A percentile compares a stretch with the other conserved stretches of the same genome.
These are phyloP conservation scores for Metarhizium guizhouense DNA, from an alignment of 2,329 filamentous ascomycete species.

Conservation along the genomic window DNA sequence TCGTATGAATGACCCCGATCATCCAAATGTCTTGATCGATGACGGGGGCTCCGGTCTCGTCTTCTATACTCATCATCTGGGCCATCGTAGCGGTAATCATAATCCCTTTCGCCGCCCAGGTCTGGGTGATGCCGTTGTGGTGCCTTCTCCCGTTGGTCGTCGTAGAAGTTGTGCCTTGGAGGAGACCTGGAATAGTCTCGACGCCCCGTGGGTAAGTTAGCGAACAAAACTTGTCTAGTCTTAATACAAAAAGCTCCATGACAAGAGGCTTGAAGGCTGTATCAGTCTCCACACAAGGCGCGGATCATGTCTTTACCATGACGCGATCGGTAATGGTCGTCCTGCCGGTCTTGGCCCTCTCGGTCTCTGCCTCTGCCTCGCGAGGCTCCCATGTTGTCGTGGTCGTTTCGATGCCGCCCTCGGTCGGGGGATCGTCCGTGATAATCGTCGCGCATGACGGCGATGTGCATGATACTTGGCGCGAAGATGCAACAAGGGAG, in stretches of 20 bases:
- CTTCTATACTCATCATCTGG: constrained; percentile 18
- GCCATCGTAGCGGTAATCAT: constrained; percentile 16
- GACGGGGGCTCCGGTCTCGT: constrained; percentile 13
- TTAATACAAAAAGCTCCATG: neutral
- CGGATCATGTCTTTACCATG: constrained; percentile 39
- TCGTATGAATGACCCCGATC: constrained; percentile 21
- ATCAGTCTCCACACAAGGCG: constrained; percentile 17
- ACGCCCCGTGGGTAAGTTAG: constrained; percentile 37
- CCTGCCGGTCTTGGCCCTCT: constrained; percentile 18
- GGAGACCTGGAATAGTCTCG: constrained; percentile 36
- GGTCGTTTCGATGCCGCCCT: constrained; percentile 11
- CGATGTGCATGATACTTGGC: neutral
- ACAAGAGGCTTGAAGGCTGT: constrained; percentile 5
- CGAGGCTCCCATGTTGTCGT: constrained; percentile 5
- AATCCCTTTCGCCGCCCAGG: constrained; percentile 15
- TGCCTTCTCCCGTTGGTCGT: constrained; percentile 22
- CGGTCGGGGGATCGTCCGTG: constrained; percentile 21
- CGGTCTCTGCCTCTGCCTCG: constrained; percentile 16
- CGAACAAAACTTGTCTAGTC: constrained; percentile 18
- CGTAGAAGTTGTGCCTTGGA: constrained; percentile 27
- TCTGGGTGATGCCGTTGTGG: constrained; percentile 16
- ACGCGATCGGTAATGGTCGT: constrained; percentile 36
- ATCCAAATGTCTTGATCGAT: constrained; percentile 19
- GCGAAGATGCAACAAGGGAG: neutral
- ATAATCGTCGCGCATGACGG: constrained; percentile 37